Evolutionary conservation across 805 yeast species (phyloP).

Genomic region (Candida fluviatilis): DNA sequence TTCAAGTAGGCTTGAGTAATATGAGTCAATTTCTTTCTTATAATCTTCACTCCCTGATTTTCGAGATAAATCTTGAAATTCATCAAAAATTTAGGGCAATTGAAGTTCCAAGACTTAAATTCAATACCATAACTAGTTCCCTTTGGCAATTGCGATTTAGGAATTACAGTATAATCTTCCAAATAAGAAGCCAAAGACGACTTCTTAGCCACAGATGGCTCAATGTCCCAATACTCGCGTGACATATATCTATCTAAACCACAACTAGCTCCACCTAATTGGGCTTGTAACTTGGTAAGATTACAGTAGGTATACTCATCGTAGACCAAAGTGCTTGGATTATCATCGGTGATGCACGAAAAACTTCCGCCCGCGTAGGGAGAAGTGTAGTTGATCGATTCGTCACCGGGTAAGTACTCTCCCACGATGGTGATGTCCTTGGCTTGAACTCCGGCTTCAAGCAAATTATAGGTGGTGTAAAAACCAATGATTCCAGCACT

Average conservation of each 20-base stretch:
- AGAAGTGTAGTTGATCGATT: constrained; percentile 66
- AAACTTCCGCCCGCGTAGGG: constrained; percentile 65
- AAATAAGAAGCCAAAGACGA: constrained; percentile 46
- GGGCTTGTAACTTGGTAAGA: constrained; percentile 37
- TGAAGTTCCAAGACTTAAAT: constrained; percentile 65
- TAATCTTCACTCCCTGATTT: constrained; percentile 48
- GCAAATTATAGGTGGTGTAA: constrained; percentile 52
- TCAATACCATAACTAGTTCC: constrained; percentile 55
- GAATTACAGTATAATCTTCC: constrained; percentile 40
- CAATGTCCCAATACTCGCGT: constrained; percentile 55
- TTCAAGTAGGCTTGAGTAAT: constrained; percentile 49
- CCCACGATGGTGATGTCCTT: constrained; percentile 54
- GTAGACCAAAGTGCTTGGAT: constrained; percentile 36
- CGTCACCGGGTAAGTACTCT: constrained; percentile 74
- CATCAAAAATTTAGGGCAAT: constrained; percentile 59
- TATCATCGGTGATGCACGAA: constrained; percentile 52
- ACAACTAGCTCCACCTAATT: constrained; percentile 47
- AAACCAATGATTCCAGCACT: constrained; percentile 66
- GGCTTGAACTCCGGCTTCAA: constrained; percentile 38
- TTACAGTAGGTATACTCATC: constrained; percentile 57
- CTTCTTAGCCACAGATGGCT: constrained; percentile 45
- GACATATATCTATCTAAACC: constrained; percentile 56
- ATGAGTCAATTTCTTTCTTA: constrained; percentile 44
- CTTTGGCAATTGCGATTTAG: constrained; percentile 38
- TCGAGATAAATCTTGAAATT: constrained; percentile 44